phyloP scores from a whole-genome alignment of 352 stramenopile species.

The Phytophthora aleatoria region DNA sequence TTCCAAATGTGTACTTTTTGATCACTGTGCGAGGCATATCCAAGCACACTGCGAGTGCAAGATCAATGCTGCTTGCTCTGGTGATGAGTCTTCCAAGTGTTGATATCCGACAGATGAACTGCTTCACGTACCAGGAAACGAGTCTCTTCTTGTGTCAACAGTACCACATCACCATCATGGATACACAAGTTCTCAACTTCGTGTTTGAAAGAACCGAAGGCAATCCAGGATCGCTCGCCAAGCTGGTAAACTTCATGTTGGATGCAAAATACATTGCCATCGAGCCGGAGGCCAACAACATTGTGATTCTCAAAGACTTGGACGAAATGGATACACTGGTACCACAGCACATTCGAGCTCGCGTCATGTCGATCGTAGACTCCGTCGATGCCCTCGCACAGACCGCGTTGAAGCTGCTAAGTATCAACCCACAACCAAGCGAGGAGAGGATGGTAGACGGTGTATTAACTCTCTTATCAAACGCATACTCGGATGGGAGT shows the following conservation, averaged over 20 bases:
- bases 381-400: conserved; percentile 56
- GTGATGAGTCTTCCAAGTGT: conserved; percentile 36
- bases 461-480: conserved; percentile 53
- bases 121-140: conserved; percentile 70
- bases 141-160: conserved; percentile 77
- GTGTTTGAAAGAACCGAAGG: conserved; percentile 69
- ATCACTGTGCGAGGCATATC: conserved; percentile 50
- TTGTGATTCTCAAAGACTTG: conserved; percentile 72
- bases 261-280: conserved; percentile 69
- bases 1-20: conserved; percentile 63
- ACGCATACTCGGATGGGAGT: conserved; percentile 42
- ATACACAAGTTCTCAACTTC: conserved; percentile 77
- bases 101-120: conserved; percentile 41
- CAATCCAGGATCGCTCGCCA: conserved; percentile 70
- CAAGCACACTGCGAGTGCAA: conserved; percentile 38
- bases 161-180: conserved; percentile 85
- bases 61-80: conserved; percentile 40
- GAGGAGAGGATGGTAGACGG: conserved; percentile 64
- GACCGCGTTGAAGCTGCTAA: conserved; percentile 68
- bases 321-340: conserved; percentile 80
- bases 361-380: conserved; percentile 75
- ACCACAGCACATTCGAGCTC: conserved; percentile 69
- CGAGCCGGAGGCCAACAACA: conserved; percentile 47
- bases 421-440: conserved; percentile 66
- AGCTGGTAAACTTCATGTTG: conserved; percentile 73